Evolutionary conservation across 495 filamentous ascomycete genomes (phyloP), one percentile per base, ranked within the genome.

Genomic region (Tuber melanosporum): DNA sequence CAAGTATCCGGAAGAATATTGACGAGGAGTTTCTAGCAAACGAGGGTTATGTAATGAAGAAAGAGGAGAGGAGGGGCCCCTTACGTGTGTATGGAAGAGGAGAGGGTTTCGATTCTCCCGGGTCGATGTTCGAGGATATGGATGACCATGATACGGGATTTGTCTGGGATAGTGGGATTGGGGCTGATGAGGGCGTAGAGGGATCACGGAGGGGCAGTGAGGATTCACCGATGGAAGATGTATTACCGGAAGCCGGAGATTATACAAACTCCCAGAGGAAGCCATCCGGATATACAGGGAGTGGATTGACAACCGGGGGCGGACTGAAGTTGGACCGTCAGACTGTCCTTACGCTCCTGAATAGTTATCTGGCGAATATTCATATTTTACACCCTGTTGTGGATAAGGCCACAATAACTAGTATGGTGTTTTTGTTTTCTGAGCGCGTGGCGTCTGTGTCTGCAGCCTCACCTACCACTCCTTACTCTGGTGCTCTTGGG

Each of bases 351-450:
- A 87, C 85, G 62, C 91, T 94, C 62, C 88, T 91, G 52, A 80
- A 88, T 22, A 92, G 90, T 83, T 99, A 93, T 83, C 85, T 94
- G 81, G 84, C 90, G 7, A 88, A 96, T 82, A 91, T 99, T 57
- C 92, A 97, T 80, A 92, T 90, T 74, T 89, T 99, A 83, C 95
- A 98, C 83, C 95, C 95, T 19, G 94, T 98, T 82, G 87, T 99
- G 52, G 86, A 91, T 78, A 86, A 87, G 71, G 80, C 81, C 8
- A 84, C 85, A 22, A 81, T 92, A 22, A 81, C 83, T 2, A 80
- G 83, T 41, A 87, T 88, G 81, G 84, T 90, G 17, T 85, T 88
- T n/a, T 79, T 78, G 6, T 92, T 93, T 78, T 75, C 82, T 47
- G 82, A 82, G 41, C 82, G 83, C 71, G 76, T 82, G 69, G 74